Evolutionary conservation across 331 rosid genomes (phyloP).

Genomic region (Spiraea crenata): DNA sequence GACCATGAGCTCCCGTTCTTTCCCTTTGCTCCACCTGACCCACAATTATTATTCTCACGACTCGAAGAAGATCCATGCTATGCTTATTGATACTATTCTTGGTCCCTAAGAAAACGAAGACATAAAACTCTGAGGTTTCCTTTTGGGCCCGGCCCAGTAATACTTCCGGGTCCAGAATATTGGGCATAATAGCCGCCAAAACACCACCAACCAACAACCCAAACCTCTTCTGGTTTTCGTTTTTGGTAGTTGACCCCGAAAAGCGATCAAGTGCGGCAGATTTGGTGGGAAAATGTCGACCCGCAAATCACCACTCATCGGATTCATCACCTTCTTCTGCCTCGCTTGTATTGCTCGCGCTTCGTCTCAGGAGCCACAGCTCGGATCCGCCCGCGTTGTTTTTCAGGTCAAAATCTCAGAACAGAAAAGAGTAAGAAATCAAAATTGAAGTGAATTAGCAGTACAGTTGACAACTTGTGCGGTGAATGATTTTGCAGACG

Average conservation of each 20-base stretch:
- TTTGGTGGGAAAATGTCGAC: slow-evolving; percentile 21
- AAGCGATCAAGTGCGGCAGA: not conserved
- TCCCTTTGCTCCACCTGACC: too few relatives aligned
- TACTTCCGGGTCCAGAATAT: not conserved
- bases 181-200: not conserved
- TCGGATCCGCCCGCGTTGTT: slow-evolving; percentile 79
- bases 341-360: slow-evolving; percentile 21
- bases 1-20: too few relatives aligned
- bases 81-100: too few relatives aligned
- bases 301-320: slow-evolving; percentile 13
- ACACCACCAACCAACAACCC: not conserved
- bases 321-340: slow-evolving; percentile 27
- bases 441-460: too few relatives aligned
- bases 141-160: not conserved
- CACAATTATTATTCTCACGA: too few relatives aligned
- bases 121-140: too few relatives aligned
- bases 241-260: not conserved
- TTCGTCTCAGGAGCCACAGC: slow-evolving; percentile 40
- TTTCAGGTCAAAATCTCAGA: slow-evolving; percentile 50
- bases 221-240: not conserved
- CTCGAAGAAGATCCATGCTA: too few relatives aligned
- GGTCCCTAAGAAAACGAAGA: too few relatives aligned
- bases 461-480: too few relatives aligned
- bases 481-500: slow-evolving; percentile 43
- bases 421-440: too few relatives aligned